phyloP scores from a whole-genome alignment of 2,329 filamentous ascomycete species.

The Aureobasidium lini region DNA sequence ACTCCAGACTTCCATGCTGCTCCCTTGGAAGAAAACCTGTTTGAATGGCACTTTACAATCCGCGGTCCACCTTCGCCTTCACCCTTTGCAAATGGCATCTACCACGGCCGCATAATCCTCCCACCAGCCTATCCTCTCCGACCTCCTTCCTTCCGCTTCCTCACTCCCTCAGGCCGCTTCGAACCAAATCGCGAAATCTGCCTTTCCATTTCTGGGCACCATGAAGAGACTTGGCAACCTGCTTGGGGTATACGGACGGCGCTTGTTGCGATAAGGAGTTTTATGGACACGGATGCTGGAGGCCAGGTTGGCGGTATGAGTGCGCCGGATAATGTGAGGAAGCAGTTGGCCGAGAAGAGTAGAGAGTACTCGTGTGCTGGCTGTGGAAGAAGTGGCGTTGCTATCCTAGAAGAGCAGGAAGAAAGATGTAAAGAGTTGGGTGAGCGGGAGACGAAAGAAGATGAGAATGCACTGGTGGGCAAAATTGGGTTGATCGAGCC shows the following conservation, averaged over 20 bases:
- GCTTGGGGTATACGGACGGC: slow-evolving; percentile 95
- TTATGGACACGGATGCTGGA: slow-evolving; percentile 85
- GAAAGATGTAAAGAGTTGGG: slow-evolving; percentile 45
- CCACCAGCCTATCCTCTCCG: slow-evolving; percentile 85
- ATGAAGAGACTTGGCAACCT: slow-evolving; percentile 98
- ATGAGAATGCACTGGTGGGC: slow-evolving; percentile 46
- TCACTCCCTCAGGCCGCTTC: slow-evolving; percentile 85
- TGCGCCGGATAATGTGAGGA: slow-evolving; percentile 58
- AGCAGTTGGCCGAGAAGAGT: slow-evolving; percentile 61
- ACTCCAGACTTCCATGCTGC: slow-evolving; percentile 79
- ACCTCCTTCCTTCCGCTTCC: slow-evolving; percentile 91
- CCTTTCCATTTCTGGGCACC: slow-evolving; percentile 84
- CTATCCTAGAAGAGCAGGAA: slow-evolving; percentile 66
- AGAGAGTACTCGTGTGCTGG: slow-evolving; percentile 58
- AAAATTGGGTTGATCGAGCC: slow-evolving; percentile 54
- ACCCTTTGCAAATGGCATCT: slow-evolving; percentile 72
- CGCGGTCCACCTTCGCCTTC: slow-evolving; percentile 73
- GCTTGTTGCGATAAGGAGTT: slow-evolving; percentile 67
- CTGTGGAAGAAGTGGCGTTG: slow-evolving; percentile 64
- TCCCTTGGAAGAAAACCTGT: slow-evolving; percentile 89
- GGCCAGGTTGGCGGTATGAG: slow-evolving; percentile 91
- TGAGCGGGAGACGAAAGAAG: slow-evolving; percentile 32
- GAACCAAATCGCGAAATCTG: slow-evolving; percentile 97
- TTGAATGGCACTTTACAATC: slow-evolving; percentile 99
- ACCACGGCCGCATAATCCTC: slow-evolving; percentile 90